Conservation (phyloP, 2,329 filamentous ascomycete species). For the Colletotrichum kahawae region DNA sequence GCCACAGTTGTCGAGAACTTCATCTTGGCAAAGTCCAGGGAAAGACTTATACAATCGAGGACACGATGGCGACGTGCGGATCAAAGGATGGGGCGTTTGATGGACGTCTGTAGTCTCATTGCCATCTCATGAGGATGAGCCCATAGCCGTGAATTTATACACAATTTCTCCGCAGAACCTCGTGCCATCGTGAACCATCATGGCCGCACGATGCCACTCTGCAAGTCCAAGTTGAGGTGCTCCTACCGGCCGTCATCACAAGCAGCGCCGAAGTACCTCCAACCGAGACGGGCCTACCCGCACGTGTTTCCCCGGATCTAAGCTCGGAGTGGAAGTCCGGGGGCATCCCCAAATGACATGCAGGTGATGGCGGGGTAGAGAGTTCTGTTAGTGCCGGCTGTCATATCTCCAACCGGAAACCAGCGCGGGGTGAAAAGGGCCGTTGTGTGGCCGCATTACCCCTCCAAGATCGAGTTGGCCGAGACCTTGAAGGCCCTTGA, state of each 20-base stretch:
- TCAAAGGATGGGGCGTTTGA: accelerated
- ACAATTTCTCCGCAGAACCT: neutral
- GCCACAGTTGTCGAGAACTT: neutral
- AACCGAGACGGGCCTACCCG: slow-evolving; percentile 17
- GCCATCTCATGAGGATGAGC: neutral
- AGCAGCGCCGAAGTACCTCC: slow-evolving; percentile 14
- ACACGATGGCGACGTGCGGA: accelerated
- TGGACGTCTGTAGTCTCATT: accelerated
- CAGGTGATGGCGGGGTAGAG: slow-evolving; percentile 2
- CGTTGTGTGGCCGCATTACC: neutral
- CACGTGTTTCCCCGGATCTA: slow-evolving; percentile 7
- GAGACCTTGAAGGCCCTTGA: neutral
- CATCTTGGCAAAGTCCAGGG: neutral
- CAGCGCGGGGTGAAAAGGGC: slow-evolving; percentile 10
- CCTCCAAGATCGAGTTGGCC: neutral
- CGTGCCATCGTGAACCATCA: neutral
- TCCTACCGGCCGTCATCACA: neutral
- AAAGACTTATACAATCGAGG: neutral
- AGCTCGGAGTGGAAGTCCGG: slow-evolving; percentile 7
- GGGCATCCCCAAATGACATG: slow-evolving; percentile 1
- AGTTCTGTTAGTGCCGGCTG: slow-evolving; percentile 9
- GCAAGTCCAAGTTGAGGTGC: neutral
- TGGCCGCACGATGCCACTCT: neutral
- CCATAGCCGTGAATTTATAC: neutral
- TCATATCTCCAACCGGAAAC: slow-evolving; percentile 9